Base-by-base conservation (phyloP, 148 eudicot genomes). In the Silene uniflora region DNA sequence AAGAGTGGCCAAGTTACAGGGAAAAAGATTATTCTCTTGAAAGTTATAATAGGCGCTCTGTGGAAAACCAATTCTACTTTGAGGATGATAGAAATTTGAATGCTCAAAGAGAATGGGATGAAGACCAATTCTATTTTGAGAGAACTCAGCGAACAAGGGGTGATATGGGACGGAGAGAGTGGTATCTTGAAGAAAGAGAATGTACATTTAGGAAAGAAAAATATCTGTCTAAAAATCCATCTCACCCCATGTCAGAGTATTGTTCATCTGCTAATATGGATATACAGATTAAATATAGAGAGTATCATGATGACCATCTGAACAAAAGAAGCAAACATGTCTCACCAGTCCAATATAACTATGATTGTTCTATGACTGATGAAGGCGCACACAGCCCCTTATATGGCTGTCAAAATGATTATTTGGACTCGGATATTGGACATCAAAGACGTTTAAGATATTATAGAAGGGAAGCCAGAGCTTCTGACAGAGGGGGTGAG, bases 31-130 rank as follows among this genome's bases (percentile, higher is more conserved):
- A 67, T 61, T 49, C 73, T 27, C 52, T 10, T 74, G 47, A 67
- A 7, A 44, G 59, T 61, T 32, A 74, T 79, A 62, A 68, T 68
- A 68, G 60, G 52, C 16, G 49, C 49, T 27, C 29, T 23, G 44
- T 17, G 46, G 74, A 79, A 68, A 62, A 61, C 13, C 61, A 58
- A 12, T 24, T 77, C 39, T 17, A 69, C 35, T 47, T 61, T 8
- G 47, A 71, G 49, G 82, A 60, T 74, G 78, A 79, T 60, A 61
- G 11, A 16, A 67, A 27, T 62, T 69, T 47, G 8, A 24, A 18
- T 61, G 21, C 25, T 11, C 74, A 23, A 60, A 79, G 78, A 74
- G 67, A 58, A 69, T 74, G 82, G 73, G 77, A 78, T 32, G 70
- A 74, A 29, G 82, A 74, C 7, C 54, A 61, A 19, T 49, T 7